Base-by-base conservation (phyloP, 73 alveolate species). In the Chromera velia region DNA sequence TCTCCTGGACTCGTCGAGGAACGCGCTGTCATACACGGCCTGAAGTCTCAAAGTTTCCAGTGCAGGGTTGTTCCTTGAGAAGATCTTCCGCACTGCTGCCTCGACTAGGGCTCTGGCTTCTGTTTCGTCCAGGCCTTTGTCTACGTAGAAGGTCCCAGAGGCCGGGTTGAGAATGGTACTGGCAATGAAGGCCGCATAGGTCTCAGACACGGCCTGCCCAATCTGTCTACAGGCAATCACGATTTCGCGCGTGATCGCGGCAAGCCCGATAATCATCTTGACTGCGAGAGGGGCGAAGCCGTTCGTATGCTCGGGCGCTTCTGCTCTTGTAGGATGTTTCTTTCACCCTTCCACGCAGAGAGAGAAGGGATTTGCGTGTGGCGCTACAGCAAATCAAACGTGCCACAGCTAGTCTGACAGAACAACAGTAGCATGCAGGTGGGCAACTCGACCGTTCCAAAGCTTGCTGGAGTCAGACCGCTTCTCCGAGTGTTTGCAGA, bases 131-230 rank as follows among this genome's bases (percentile, higher is more conserved):
- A 93, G 80, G 74, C 82, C 73, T 17, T 82, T 84, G 62, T 93
- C 98, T 77, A 91, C 81, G 76, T 76, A 91, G 83, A 91, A 91
- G 55, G 55, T 40, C 22, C 55, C 55, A 7, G 55, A 40, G 13
- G 91, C 83, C 65, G 87, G 91, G 75, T 93, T 93, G 66, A 87
- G 83, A 67, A 90, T 83, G 10, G 96, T 93, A 32, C 88, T 87
- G 29, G 98, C 95, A 27, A 93, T 94, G 80, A 83, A 91, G 10
- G 98, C 95, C n/a, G 98, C 98, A 24, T 91, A 88, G 26, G 98
- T 81, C 78, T 93, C 98, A 0, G 98, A 89, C 31, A 93, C 55
- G 22, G 55, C 55, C 55, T 40, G 55, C 13, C 55, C 55, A 13
- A 40, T 4, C 55, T 40, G 55, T 40, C 55, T 40, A 13, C 55